phyloP scores from a whole-genome alignment of 139 green algal species.

The Marvania coccoides region DNA sequence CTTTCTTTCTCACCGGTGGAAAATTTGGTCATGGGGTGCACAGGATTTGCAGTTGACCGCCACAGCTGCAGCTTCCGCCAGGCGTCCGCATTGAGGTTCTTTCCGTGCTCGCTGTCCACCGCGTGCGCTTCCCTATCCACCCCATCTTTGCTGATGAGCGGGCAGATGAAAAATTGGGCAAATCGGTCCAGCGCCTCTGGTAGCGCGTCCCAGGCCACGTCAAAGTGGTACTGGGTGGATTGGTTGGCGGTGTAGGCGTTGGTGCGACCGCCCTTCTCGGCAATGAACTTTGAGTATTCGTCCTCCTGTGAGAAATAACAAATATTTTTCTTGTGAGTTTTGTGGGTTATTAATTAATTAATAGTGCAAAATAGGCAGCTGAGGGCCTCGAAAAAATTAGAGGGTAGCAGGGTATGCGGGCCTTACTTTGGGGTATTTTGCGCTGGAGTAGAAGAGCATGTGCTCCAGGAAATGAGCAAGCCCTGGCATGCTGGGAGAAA shows the following conservation, averaged over 20 bases:
- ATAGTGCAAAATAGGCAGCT: too few species aligned
- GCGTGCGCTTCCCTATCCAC: conserved; percentile 78
- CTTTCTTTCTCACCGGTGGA: conserved; percentile 58
- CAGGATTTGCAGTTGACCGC: conserved; percentile 52
- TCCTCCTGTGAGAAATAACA: too few species aligned
- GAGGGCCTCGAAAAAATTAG: too few species aligned
- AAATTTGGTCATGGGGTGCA: conserved; percentile 64
- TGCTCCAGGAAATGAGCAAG: conserved; percentile 86
- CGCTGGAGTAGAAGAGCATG: conserved; percentile 87
- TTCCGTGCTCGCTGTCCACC: conserved; percentile 73
- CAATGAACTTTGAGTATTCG: conserved; percentile 43
- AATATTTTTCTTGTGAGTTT: too few species aligned
- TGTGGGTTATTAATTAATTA: too few species aligned
- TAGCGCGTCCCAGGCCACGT: conserved; percentile 70
- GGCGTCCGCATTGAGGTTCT: conserved; percentile 76
- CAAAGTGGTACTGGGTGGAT: conserved; percentile 91
- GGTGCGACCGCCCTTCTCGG: conserved; percentile 66
- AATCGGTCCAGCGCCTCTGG: conserved; percentile 62
- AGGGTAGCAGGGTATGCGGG: too few species aligned
- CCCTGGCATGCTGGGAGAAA: too few species aligned
- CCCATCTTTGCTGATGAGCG: conserved; percentile 64
- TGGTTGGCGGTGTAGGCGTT: conserved; percentile 80
- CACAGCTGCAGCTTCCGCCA: conserved; percentile 79
- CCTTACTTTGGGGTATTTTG: conserved; percentile 75
- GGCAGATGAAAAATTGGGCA: conserved; percentile 84